These are phyloP conservation scores for Botrytis medusae DNA, from an alignment of 2,329 filamentous ascomycete species.

Conservation along the genomic window DNA sequence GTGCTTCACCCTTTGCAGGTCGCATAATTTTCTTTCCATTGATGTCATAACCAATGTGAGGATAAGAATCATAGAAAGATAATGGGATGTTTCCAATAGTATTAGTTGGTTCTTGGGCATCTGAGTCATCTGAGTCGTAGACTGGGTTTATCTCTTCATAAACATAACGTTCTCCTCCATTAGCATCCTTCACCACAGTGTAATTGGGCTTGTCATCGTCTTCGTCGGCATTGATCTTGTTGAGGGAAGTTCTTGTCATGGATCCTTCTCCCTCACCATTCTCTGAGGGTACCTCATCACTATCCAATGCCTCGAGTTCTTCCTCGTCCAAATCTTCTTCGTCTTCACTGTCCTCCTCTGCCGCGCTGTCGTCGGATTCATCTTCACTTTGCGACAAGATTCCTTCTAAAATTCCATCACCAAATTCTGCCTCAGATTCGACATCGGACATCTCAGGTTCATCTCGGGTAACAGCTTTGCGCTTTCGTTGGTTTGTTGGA, in stretches of 20 bases:
- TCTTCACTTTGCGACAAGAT: constrained; percentile 59
- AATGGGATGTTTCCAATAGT: constrained; percentile 95
- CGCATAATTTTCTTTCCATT: constrained; percentile 98
- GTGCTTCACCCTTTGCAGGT: constrained; percentile 86
- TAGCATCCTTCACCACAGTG: constrained; percentile 72
- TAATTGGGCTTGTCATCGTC: constrained; percentile 50
- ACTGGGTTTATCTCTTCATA: constrained; percentile 92
- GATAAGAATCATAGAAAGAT: constrained; percentile 95
- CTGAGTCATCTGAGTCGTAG: constrained; percentile 94
- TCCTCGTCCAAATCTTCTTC: constrained; percentile 44
- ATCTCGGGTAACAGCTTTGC: constrained; percentile 61
- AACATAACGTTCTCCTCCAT: constrained; percentile 85
- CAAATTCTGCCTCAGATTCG: constrained; percentile 62
- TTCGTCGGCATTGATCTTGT: constrained; percentile 43
- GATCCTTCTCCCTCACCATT: constrained; percentile 38
- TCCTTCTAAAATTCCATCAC: constrained; percentile 54
- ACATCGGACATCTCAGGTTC: constrained; percentile 49
- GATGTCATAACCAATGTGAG: constrained; percentile 98
- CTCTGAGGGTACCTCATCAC: constrained; percentile 50
- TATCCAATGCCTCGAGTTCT: constrained; percentile 46
- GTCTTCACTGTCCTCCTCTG: constrained; percentile 48
- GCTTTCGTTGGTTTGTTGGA: constrained; percentile 48
- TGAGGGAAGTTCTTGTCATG: constrained; percentile 44
- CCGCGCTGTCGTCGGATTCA: constrained; percentile 55
- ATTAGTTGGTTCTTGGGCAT: constrained; percentile 75